A percentile compares a stretch with the other conserved stretches of the same genome.
These are phyloP conservation scores for Acanthamoeba lugdunensis DNA, from an alignment of 208 protist genomes.

Conservation along the genomic window DNA sequence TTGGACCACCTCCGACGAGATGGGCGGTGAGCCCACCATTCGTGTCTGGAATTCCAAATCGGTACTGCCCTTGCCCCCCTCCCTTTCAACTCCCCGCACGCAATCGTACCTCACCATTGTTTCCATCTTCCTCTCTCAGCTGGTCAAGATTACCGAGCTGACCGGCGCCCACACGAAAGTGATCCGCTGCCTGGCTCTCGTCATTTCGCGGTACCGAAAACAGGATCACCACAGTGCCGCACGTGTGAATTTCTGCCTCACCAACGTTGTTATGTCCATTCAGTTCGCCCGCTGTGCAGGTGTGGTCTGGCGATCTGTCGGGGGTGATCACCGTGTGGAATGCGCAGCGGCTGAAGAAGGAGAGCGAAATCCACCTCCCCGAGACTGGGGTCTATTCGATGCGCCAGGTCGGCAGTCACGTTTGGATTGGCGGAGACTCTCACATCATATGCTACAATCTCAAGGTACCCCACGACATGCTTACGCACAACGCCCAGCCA, in stretches of 20 bases:
- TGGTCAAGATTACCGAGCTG: conserved; percentile 33
- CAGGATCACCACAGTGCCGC: no score
- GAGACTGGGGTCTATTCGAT: conserved; percentile 58
- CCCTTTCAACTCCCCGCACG: background rate
- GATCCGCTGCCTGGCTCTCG: conserved; percentile 36
- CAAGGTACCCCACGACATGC: background rate
- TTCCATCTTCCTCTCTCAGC: background rate
- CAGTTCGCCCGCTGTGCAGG: conserved; percentile 53
- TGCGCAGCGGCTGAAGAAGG: conserved; percentile 52
- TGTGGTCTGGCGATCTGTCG: conserved; percentile 49
- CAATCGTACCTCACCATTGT: background rate
- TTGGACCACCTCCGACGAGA: conserved; percentile 50
- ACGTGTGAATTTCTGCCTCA: background rate
- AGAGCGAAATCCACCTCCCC: conserved; percentile 47
- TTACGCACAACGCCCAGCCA: no score
- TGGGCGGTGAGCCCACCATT: conserved; percentile 42
- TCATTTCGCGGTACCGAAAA: conserved; percentile 24
- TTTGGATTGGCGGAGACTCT: conserved; percentile 40
- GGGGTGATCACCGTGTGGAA: conserved; percentile 24
- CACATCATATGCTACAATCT: conserved; percentile 68
- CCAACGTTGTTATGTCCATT: background rate
- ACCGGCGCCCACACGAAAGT: conserved; percentile 42
- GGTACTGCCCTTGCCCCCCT: background rate
- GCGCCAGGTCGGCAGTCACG: conserved; percentile 45
- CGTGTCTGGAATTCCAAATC: conserved; percentile 47